Conservation (phyloP, 2,329 filamentous ascomycete genomes). For the Hirsutella thompsonii region DNA sequence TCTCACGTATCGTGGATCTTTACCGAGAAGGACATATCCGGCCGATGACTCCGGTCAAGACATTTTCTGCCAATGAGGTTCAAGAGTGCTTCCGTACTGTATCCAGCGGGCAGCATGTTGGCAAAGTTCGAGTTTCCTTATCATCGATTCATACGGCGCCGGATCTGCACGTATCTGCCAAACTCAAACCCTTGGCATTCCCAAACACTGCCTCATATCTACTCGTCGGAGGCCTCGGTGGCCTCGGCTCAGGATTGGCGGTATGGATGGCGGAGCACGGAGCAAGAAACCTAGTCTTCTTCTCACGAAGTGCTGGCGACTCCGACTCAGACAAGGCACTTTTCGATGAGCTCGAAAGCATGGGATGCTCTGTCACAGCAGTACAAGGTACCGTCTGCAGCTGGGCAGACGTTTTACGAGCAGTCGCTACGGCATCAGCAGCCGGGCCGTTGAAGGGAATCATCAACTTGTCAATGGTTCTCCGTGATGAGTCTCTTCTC, state of each 20-base stretch:
- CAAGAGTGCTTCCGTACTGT: too few species aligned
- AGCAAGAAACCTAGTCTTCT: constrained; percentile 10
- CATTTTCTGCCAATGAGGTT: too few species aligned
- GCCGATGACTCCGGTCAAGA: too few species aligned
- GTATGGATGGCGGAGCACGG: not conserved
- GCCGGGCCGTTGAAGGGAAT: constrained; percentile 1
- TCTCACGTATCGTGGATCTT: too few species aligned
- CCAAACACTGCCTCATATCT: constrained; percentile 9
- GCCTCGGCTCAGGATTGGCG: constrained; percentile 9
- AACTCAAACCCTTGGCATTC: not conserved
- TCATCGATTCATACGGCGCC: constrained; percentile 3
- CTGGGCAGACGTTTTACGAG: not conserved
- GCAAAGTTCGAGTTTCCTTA: constrained; percentile 10
- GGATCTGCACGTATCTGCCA: not conserved
- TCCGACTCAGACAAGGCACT: not conserved
- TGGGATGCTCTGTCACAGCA: not conserved
- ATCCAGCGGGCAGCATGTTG: too few species aligned
- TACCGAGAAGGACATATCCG: too few species aligned
- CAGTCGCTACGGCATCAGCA: not conserved
- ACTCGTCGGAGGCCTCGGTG: constrained; percentile 11
- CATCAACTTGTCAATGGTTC: constrained; percentile 14
- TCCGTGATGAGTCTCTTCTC: not conserved
- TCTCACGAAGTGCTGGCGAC: constrained; percentile 1
- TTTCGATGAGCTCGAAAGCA: not conserved
- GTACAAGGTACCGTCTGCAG: not conserved